These are phyloP conservation scores for Stentor coeruleus DNA, from an alignment of 73 alveolate genomes.

Conservation along the genomic window DNA sequence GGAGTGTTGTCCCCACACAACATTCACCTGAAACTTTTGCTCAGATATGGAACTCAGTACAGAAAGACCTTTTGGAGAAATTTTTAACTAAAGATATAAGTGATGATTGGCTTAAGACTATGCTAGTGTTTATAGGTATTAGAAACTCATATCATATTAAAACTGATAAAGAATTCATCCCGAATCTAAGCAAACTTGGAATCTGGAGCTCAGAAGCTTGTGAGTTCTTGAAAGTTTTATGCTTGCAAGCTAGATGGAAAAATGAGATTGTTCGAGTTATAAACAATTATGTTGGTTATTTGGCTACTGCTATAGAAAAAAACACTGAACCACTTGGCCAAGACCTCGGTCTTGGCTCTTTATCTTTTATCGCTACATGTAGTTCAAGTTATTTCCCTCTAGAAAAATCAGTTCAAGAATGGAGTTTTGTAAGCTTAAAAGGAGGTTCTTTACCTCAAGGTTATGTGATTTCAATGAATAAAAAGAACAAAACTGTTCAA, in stretches of 20 bases:
- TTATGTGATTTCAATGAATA: background rate
- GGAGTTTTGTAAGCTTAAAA: slow-evolving; percentile 8
- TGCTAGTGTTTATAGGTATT: background rate
- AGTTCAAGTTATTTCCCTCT: background rate
- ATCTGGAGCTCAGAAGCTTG: slow-evolving; percentile 7
- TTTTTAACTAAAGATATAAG: background rate
- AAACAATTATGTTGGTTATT: background rate
- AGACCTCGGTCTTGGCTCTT: background rate
- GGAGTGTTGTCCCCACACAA: slow-evolving; percentile 15
- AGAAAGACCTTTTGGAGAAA: slow-evolving; percentile 13
- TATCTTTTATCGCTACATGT: background rate
- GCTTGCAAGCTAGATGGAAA: background rate
- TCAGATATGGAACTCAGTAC: background rate
- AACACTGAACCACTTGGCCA: background rate
- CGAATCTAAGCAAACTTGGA: slow-evolving; percentile 17
- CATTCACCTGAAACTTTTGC: slow-evolving; percentile 9
- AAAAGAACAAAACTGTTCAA: background rate
- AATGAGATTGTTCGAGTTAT: background rate
- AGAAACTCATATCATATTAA: slow-evolving; percentile 21
- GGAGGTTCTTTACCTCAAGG: slow-evolving; percentile 25
- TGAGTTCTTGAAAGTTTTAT: slow-evolving; percentile 8
- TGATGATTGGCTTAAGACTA: slow-evolving; percentile 5
- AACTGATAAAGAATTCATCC: slow-evolving; percentile 13
- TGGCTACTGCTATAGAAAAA: background rate
- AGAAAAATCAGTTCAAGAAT: slow-evolving; percentile 15